A percentile compares a stretch with the other conserved stretches of the same genome.
These are phyloP conservation scores for Ascochyta viciae-villosae DNA, from an alignment of 2,329 filamentous ascomycete genomes.

Conservation along the genomic window DNA sequence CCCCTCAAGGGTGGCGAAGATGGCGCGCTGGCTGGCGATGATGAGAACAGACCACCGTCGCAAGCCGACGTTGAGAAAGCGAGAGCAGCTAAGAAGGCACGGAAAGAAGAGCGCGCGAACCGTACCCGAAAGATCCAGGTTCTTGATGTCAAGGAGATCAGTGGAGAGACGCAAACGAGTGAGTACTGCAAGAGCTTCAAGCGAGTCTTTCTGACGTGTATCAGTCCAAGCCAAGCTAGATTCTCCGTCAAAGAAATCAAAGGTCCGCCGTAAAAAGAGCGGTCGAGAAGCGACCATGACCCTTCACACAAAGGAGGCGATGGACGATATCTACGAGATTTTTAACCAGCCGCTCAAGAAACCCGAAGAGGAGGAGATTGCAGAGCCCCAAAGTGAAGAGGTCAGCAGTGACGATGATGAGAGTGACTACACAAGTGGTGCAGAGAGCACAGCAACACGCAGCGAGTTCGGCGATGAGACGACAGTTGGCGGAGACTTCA, in stretches of 20 bases:
- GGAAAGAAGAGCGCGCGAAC: slow-evolving; percentile 58
- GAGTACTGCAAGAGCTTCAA: slow-evolving; percentile 47
- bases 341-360: slow-evolving; percentile 84
- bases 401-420: slow-evolving; percentile 68
- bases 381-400: slow-evolving; percentile 69
- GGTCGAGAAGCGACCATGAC: slow-evolving; percentile 92
- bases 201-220: slow-evolving; percentile 23
- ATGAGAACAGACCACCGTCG: slow-evolving; percentile 56
- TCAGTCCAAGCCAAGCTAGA: slow-evolving; percentile 91
- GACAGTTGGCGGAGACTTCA: slow-evolving; percentile 57
- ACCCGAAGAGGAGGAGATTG: slow-evolving; percentile 53
- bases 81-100: slow-evolving; percentile 55
- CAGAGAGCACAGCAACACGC: slow-evolving; percentile 82
- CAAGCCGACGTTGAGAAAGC: slow-evolving; percentile 65
- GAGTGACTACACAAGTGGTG: slow-evolving; percentile 78
- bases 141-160: slow-evolving; percentile 71
- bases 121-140: slow-evolving; percentile 70
- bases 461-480: slow-evolving; percentile 73
- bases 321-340: slow-evolving; percentile 96
- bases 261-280: slow-evolving; percentile 77
- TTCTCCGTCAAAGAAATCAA: slow-evolving; percentile 79
- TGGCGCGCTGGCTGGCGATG: slow-evolving; percentile 46
- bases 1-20: slow-evolving; percentile 46
- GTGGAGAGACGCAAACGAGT: slow-evolving; percentile 90
- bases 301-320: slow-evolving; percentile 91